Conservation (phyloP, 306 rosid species). For the Vigna angularis region DNA sequence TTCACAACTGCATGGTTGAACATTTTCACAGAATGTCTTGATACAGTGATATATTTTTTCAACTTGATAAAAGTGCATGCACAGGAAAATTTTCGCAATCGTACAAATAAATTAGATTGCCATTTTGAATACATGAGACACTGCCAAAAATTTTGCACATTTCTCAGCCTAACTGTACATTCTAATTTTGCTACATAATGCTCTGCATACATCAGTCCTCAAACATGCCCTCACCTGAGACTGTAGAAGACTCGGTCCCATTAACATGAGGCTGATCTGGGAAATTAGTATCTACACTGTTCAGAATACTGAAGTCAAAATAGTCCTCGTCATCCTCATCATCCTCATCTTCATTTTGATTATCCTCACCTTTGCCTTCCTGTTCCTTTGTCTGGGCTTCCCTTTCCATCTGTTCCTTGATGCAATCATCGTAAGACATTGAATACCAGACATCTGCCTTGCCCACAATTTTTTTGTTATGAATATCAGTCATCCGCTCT, state of each 20-base stretch:
- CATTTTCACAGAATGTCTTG: no score
- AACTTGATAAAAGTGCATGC: not conserved
- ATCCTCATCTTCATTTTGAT: conserved; percentile 18
- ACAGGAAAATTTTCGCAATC: not conserved
- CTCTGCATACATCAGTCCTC: conserved; percentile 54
- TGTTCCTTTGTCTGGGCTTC: conserved; percentile 58
- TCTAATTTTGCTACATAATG: conserved; percentile 16
- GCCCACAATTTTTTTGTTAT: conserved; percentile 89
- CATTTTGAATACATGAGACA: not conserved
- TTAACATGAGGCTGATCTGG: conserved; percentile 79
- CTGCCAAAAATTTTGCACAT: conserved; percentile 43
- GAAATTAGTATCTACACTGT: conserved; percentile 35
- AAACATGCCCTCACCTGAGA: conserved; percentile 78
- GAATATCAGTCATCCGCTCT: conserved; percentile 74
- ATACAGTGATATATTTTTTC: no score
- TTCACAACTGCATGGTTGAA: no score
- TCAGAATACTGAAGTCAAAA: conserved; percentile 71
- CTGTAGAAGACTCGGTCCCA: conserved; percentile 77
- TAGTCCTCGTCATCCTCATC: conserved; percentile 50
- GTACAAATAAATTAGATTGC: conserved; percentile 34
- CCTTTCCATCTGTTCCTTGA: conserved; percentile 57
- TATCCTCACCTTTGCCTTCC: conserved; percentile 38
- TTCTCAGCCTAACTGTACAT: conserved; percentile 37
- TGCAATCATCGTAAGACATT: conserved; percentile 79
- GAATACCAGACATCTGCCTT: conserved; percentile 75